Conservation (phyloP, 495 filamentous ascomycete species). For the Xylaria castorea region DNA sequence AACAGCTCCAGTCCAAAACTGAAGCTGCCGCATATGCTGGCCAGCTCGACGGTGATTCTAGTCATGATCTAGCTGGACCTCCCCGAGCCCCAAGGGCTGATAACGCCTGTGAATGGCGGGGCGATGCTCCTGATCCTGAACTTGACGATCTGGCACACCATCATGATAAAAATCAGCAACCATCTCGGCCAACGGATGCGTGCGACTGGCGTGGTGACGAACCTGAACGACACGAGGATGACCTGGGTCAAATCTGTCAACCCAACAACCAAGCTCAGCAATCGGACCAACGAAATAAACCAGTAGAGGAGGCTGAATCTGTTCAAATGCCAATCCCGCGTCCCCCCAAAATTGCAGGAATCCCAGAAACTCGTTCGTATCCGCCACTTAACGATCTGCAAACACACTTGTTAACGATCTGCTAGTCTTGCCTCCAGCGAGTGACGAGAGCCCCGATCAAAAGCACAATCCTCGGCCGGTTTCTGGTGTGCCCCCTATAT, state of each 20-base stretch:
- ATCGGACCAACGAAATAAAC: not conserved
- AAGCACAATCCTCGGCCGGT: not conserved
- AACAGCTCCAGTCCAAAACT: slow-evolving; percentile 28
- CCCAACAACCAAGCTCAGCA: not conserved
- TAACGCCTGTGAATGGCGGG: slow-evolving; percentile 35
- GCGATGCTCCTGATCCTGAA: slow-evolving; percentile 38
- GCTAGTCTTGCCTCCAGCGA: not conserved
- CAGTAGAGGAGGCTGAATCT: not conserved
- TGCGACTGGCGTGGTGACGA: slow-evolving; percentile 27
- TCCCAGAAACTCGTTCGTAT: slow-evolving; percentile 13
- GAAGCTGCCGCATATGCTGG: slow-evolving; percentile 29
- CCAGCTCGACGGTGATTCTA: slow-evolving; percentile 28
- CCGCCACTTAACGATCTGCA: not conserved
- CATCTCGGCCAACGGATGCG: slow-evolving; percentile 23
- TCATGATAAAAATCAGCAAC: slow-evolving; percentile 22
- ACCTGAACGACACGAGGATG: slow-evolving; percentile 18
- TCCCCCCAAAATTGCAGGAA: not conserved
- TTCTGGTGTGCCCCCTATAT: not conserved
- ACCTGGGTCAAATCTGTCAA: slow-evolving; percentile 11
- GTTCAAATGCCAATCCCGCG: slow-evolving; percentile 9
- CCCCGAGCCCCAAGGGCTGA: slow-evolving; percentile 1
- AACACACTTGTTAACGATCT: not conserved
- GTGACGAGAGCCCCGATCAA: not conserved
- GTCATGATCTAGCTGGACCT: slow-evolving; percentile 11
- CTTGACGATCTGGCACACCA: slow-evolving; percentile 35